These are phyloP conservation scores for Pneumocystis wakefieldiae DNA, from an alignment of 1,139 yeast genomes.

Conservation along the genomic window DNA sequence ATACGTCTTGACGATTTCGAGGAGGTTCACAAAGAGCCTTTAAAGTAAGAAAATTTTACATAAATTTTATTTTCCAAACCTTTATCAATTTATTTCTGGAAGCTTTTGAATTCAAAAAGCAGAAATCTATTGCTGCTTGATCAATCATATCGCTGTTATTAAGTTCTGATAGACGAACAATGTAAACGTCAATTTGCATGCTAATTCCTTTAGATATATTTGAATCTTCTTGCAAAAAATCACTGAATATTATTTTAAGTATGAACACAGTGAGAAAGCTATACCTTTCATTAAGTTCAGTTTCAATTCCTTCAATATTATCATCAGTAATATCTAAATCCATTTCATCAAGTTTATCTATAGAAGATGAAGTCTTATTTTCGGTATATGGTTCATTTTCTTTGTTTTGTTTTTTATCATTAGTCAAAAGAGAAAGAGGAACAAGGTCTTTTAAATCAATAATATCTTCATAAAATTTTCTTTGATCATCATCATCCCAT, in stretches of 20 bases:
- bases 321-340: conserved; percentile 13
- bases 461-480: conserved; percentile 42
- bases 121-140: conserved; percentile 40
- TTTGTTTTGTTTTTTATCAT: conserved; percentile 1
- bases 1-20: conserved; percentile 19
- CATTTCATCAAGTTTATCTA: conserved; percentile 1
- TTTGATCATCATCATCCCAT: conserved; percentile 57
- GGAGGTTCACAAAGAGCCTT: conserved; percentile 32
- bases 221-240: conserved; percentile 3
- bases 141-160: conserved; percentile 41
- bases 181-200: conserved; percentile 16
- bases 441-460: conserved; percentile 45
- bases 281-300: conserved; percentile 11
- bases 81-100: conserved; percentile 45
- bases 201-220: conserved; percentile 10
- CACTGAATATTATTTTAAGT: not conserved
- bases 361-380: not conserved
- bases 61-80: not conserved
- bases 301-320: conserved; percentile 12
- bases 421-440: conserved; percentile 27
- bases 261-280: not conserved
- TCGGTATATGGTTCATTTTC: not conserved
- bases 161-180: conserved; percentile 22
- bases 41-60: not conserved
- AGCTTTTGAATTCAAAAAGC: conserved; percentile 56